Evolutionary conservation across 2,329 filamentous ascomycete species (phyloP).

Genomic region (Albifimbria verrucaria): DNA sequence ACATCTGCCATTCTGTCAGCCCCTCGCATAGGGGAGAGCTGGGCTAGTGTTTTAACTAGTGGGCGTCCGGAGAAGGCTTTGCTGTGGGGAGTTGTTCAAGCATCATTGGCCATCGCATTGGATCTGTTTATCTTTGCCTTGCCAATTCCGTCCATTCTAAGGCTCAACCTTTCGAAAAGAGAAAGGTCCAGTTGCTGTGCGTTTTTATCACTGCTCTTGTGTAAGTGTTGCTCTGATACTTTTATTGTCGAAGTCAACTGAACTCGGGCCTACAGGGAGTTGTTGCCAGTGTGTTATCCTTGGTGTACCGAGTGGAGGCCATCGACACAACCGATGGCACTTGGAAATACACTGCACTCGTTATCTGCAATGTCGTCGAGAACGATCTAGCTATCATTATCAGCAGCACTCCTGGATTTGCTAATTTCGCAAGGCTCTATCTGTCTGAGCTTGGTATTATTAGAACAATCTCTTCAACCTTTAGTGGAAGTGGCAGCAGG

Average conservation of each 20-base stretch:
- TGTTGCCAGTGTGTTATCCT: neutral
- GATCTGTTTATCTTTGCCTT: neutral
- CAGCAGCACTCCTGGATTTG: neutral
- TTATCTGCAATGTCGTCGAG: neutral
- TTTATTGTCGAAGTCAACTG: neutral
- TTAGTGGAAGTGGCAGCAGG: neutral
- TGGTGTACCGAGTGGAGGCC: neutral
- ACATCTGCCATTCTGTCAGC: neutral
- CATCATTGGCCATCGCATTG: neutral
- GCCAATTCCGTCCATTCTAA: neutral
- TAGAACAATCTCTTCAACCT: neutral
- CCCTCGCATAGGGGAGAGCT: neutral
- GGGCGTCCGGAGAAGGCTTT: neutral
- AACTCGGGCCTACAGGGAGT: neutral
- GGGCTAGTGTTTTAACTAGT: conserved; percentile 1
- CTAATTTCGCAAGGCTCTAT: neutral
- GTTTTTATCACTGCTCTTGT: neutral
- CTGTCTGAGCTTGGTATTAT: neutral
- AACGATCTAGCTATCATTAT: neutral
- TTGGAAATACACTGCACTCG: neutral
- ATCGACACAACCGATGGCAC: neutral
- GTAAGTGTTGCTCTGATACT: neutral
- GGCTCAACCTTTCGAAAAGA: neutral
- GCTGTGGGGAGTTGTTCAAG: neutral
- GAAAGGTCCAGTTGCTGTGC: neutral